Conservation (phyloP, 2,329 filamentous ascomycete genomes). For the Cordyceps militaris region DNA sequence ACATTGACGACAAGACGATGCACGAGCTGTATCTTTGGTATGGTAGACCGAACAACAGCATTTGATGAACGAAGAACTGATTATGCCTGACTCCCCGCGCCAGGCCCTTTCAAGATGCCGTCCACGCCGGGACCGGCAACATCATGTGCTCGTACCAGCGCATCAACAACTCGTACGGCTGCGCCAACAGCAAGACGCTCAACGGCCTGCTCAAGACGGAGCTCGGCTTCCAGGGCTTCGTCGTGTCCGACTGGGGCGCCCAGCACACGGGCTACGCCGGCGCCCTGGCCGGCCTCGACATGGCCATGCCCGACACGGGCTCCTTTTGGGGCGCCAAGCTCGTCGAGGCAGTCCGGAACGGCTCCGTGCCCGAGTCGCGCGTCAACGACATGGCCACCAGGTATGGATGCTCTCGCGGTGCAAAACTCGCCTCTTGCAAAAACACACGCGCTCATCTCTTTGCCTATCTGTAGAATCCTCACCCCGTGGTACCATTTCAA, state of each 20-base stretch:
- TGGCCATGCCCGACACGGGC: conserved; percentile 55
- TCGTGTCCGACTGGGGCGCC: conserved; percentile 61
- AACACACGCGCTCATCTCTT: background rate
- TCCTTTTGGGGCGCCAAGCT: conserved; percentile 47
- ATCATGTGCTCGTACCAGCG: conserved; percentile 63
- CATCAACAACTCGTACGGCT: conserved; percentile 64
- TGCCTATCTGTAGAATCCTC: conserved; percentile 30
- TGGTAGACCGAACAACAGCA: too few species aligned
- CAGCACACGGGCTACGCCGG: conserved; percentile 57
- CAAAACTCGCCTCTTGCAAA: background rate
- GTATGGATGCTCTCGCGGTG: conserved; percentile 15
- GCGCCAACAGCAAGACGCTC: conserved; percentile 59
- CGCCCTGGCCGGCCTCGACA: conserved; percentile 60
- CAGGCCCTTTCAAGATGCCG: conserved; percentile 62
- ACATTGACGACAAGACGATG: conserved; percentile 55
- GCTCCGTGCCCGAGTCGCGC: conserved; percentile 47
- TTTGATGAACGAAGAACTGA: background rate
- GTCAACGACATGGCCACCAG: conserved; percentile 55
- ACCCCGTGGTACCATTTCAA: conserved; percentile 51
- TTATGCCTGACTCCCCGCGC: background rate
- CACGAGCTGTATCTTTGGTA: conserved; percentile 60
- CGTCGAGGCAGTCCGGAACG: conserved; percentile 51
- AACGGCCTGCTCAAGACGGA: conserved; percentile 61
- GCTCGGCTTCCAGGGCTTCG: conserved; percentile 56
- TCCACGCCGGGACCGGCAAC: conserved; percentile 50